phyloP scores from a whole-genome alignment of 257 asterid genomes.

The Salvia rosmarinus region DNA sequence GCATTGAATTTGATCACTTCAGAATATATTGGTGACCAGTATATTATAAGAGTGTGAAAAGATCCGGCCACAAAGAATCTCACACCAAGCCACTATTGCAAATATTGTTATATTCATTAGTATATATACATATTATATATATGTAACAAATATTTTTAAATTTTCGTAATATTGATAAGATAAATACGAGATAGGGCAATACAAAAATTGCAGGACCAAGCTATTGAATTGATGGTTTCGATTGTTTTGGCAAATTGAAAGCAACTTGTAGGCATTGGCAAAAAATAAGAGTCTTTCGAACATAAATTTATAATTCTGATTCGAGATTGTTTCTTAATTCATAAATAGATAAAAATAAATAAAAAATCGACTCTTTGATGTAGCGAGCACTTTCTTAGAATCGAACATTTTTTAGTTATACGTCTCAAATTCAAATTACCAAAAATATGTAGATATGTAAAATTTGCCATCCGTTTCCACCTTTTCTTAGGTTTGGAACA shows the following conservation, averaged over 20 bases:
- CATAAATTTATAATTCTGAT: background rate
- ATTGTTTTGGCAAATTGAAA: constrained; percentile 3
- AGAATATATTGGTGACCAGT: background rate
- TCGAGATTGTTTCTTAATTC: background rate
- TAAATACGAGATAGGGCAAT: background rate
- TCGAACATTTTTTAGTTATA: constrained; percentile 7
- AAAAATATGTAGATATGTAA: constrained; percentile 1
- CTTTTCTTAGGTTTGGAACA: background rate
- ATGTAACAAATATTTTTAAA: no score
- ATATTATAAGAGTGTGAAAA: background rate
- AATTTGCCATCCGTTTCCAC: background rate
- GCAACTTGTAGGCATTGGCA: background rate
- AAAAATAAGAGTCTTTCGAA: background rate
- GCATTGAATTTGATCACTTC: background rate
- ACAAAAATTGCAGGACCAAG: background rate
- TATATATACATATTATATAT: no score
- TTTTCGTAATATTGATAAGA: background rate
- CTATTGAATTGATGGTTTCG: background rate
- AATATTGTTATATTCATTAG: no score
- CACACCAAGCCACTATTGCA: no score
- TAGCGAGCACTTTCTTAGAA: background rate
- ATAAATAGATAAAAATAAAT: background rate
- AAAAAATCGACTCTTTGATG: constrained; percentile 18
- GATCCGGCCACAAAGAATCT: background rate
- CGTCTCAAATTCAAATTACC: constrained; percentile 34